Percentiles rank a stretch among this genome's conserved stretches.
Conservation (phyloP, 2,329 filamentous ascomycete genomes). For the Alternaria conjuncta region DNA sequence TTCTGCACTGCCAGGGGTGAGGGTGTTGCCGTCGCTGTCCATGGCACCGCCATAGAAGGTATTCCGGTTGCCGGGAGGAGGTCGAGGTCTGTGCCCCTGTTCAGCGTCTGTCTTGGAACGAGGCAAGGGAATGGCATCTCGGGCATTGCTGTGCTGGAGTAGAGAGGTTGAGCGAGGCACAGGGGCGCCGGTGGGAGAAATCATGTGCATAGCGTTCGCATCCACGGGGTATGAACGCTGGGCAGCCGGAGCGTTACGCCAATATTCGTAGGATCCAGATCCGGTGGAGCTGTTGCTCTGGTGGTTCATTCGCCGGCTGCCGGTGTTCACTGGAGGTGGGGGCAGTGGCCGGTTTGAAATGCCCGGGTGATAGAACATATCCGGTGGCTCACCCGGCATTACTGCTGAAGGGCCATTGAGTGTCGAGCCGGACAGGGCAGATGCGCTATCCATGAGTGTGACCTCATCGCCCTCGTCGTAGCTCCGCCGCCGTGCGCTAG, state of each 20-base stretch:
- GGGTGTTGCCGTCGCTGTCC: constrained; percentile 61
- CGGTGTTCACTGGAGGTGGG: constrained; percentile 66
- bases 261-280: constrained; percentile 56
- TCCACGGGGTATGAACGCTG: constrained; percentile 42
- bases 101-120: constrained; percentile 95
- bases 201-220: constrained; percentile 39
- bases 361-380: constrained; percentile 93
- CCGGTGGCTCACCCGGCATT: constrained; percentile 70
- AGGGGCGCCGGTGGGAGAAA: constrained; percentile 38
- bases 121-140: constrained; percentile 79
- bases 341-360: constrained; percentile 68
- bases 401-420: constrained; percentile 37
- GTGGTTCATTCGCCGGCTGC: constrained; percentile 53
- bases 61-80: constrained; percentile 40
- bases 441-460: constrained; percentile 49
- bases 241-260: constrained; percentile 42
- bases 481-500: constrained; percentile 74
- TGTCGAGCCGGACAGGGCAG: constrained; percentile 33
- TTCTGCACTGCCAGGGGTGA: constrained; percentile 55
- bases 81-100: constrained; percentile 56
- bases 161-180: constrained; percentile 65
- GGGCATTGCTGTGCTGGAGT: constrained; percentile 80
- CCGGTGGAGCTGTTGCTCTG: constrained; percentile 40
- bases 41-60: constrained; percentile 43
- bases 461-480: constrained; percentile 92